Conservation (phyloP, 2,329 filamentous ascomycete genomes). For the Hortaea sp. region DNA sequence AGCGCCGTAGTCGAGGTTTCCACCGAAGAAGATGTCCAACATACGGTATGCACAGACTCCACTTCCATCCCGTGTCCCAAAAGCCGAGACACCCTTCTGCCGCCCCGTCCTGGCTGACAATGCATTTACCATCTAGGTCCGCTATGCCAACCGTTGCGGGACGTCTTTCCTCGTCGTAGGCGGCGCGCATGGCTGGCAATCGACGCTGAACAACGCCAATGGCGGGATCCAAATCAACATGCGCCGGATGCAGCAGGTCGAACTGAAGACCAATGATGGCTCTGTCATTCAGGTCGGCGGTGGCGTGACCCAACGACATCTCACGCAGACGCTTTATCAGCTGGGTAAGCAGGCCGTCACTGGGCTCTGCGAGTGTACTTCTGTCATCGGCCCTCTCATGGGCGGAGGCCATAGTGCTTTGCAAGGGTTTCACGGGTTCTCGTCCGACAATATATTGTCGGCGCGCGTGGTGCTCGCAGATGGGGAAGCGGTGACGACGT, state of each 20-base stretch:
- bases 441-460: slow-evolving; percentile 38
- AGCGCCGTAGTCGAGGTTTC: slow-evolving; percentile 4
- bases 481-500: slow-evolving; percentile 28
- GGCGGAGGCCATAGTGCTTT: slow-evolving; percentile 16
- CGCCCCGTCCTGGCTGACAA: not conserved
- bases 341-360: slow-evolving; percentile 3
- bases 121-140: not conserved
- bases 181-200: not conserved
- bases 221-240: not conserved
- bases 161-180: not conserved
- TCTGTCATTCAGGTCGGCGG: not conserved
- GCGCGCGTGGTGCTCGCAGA: slow-evolving; percentile 32
- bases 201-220: not conserved
- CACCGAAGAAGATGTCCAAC: slow-evolving; percentile 4
- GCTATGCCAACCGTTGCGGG: not conserved
- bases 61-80: not conserved
- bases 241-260: not conserved
- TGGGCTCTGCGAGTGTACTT: slow-evolving; percentile 9
- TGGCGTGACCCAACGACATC: not conserved
- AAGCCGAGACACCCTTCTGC: no score
- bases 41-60: not conserved
- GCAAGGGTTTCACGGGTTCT: slow-evolving; percentile 36
- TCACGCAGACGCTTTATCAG: not conserved
- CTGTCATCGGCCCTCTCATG: slow-evolving; percentile 7
- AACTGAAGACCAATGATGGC: not conserved